Evolutionary conservation across 139 green algal genomes (phyloP).

Genomic region (Chlorokybus atmophyticus): DNA sequence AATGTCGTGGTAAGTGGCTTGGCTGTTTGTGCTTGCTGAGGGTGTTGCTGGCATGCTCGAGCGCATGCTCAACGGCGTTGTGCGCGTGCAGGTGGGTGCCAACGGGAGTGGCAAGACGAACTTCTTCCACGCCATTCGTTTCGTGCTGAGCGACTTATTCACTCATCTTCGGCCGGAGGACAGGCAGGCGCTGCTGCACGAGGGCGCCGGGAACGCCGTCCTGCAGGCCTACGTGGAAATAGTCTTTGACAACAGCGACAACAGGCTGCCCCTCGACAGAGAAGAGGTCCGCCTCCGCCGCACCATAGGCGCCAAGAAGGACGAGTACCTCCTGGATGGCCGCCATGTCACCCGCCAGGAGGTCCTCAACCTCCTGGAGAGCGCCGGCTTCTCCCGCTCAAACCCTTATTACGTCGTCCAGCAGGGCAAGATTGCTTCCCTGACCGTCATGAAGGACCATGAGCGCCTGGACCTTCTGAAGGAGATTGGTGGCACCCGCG

Average conservation of each 20-base stretch:
- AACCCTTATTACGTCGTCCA: constrained; percentile 99
- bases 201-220: constrained; percentile 78
- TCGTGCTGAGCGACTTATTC: constrained; percentile 87
- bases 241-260: constrained; percentile 94
- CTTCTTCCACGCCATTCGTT: constrained; percentile 97
- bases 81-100: too few relatives aligned
- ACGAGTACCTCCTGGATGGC: constrained; percentile 90
- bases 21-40: too few relatives aligned
- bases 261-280: constrained; percentile 72
- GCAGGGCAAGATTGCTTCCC: constrained; percentile 71
- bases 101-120: constrained; percentile 99
- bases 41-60: too few relatives aligned
- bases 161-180: constrained; percentile 59
- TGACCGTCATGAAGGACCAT: constrained; percentile 73
- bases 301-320: constrained; percentile 82
- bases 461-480: constrained; percentile 94
- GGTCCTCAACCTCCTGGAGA: constrained; percentile 90
- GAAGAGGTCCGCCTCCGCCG: constrained; percentile 79
- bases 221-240: constrained; percentile 87
- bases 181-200: constrained; percentile 78
- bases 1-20: background rate
- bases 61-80: too few relatives aligned
- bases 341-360: constrained; percentile 90
- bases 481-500: constrained; percentile 87
- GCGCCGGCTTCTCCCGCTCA: constrained; percentile 80